These are phyloP conservation scores for Hygrophorus russula DNA, from an alignment of 768 basidiomycete genomes.

Conservation along the genomic window DNA sequence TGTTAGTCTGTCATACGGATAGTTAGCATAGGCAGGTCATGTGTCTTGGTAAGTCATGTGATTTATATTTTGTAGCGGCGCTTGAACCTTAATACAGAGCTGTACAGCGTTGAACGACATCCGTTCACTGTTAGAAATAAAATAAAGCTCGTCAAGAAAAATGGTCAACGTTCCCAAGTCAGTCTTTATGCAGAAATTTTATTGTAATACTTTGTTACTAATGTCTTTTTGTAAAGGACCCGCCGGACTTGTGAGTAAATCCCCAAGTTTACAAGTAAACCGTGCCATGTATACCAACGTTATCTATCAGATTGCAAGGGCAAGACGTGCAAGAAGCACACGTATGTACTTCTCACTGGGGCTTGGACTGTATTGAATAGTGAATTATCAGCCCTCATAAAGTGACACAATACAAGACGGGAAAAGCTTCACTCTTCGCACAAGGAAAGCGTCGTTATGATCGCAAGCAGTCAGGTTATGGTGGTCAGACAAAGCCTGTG, in stretches of 20 bases:
- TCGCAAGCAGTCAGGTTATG: conserved; percentile 96
- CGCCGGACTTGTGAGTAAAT: conserved; percentile 85
- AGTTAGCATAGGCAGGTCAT: too few species aligned
- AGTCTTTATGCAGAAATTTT: conserved; percentile 19
- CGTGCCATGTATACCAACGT: conserved; percentile 6
- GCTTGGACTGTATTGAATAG: conserved; percentile 7
- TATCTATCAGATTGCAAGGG: conserved; percentile 74
- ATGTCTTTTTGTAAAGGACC: conserved; percentile 39
- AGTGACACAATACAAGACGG: conserved; percentile 99
- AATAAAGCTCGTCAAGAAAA: conserved; percentile 18
- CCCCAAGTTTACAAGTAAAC: neutral
- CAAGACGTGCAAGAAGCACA: conserved; percentile 95
- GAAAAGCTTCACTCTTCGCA: conserved; percentile 94
- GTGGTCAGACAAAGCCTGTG: conserved; percentile 99
- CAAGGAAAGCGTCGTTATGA: conserved; percentile 99
- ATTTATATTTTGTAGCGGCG: too few species aligned
- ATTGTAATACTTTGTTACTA: conserved; percentile 9
- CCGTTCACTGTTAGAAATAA: neutral
- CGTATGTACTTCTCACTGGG: conserved; percentile 39
- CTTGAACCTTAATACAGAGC: neutral
- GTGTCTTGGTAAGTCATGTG: too few species aligned
- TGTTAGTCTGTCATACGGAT: too few species aligned
- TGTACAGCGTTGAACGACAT: neutral
- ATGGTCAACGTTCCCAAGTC: conserved; percentile 98
- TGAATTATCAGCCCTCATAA: conserved; percentile 73